Percentiles rank a stretch among this genome's conserved stretches.
These are phyloP conservation scores for Pochonia chlamydosporia DNA, from an alignment of 2,329 filamentous ascomycete species.

Conservation along the genomic window DNA sequence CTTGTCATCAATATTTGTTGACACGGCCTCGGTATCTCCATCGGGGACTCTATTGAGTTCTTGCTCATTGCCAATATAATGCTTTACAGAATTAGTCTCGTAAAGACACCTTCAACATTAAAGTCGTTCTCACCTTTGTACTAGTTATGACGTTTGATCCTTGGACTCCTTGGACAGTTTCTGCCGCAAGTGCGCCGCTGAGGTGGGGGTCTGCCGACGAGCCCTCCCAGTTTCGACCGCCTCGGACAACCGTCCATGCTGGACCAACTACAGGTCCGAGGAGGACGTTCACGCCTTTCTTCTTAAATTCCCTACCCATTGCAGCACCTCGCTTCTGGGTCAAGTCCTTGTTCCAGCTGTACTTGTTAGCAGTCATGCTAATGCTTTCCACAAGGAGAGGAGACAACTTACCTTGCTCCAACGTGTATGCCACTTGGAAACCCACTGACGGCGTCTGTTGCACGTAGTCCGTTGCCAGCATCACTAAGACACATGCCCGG, in stretches of 20 bases:
- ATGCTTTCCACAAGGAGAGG: too few relatives aligned
- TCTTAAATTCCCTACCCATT: slow-evolving; percentile 70
- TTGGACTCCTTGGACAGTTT: slow-evolving; percentile 39
- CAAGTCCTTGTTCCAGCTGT: slow-evolving; percentile 72
- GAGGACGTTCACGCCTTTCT: slow-evolving; percentile 72
- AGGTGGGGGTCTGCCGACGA: slow-evolving; percentile 52
- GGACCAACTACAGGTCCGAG: slow-evolving; percentile 71
- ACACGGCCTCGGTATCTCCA: slow-evolving; percentile 45
- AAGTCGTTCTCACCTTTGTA: too few relatives aligned
- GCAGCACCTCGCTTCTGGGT: slow-evolving; percentile 61
- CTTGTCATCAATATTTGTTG: slow-evolving; percentile 54
- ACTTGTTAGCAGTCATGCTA: too few relatives aligned
- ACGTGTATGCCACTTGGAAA: slow-evolving; percentile 34
- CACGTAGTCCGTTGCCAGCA: slow-evolving; percentile 35
- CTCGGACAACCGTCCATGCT: slow-evolving; percentile 51
- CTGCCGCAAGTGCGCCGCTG: slow-evolving; percentile 38
- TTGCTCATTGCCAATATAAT: slow-evolving; percentile 72
- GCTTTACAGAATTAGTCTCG: slow-evolving; percentile 41
- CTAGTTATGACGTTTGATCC: slow-evolving; percentile 38
- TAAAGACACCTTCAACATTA: background rate
- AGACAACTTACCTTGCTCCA: slow-evolving; percentile 17
- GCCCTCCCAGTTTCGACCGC: slow-evolving; percentile 62
- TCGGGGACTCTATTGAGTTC: slow-evolving; percentile 65
- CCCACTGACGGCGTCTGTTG: slow-evolving; percentile 33
- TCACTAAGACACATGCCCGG: slow-evolving; percentile 37